These are phyloP conservation scores for Zangia roseola DNA, from an alignment of 768 basidiomycete genomes.

Conservation along the genomic window DNA sequence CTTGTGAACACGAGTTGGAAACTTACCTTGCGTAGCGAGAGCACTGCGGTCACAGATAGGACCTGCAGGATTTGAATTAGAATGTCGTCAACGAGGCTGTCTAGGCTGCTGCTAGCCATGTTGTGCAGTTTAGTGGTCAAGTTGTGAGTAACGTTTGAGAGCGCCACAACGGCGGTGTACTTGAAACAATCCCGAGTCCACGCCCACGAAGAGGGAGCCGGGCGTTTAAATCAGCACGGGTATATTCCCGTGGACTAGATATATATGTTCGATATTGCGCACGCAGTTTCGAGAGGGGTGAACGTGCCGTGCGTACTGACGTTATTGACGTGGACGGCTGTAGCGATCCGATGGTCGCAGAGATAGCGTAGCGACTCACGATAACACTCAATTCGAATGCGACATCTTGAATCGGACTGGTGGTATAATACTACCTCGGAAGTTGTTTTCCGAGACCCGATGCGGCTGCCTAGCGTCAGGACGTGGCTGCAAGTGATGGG, in stretches of 20 bases:
- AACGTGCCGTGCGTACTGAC: too few relatives aligned
- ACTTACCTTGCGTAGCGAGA: slow-evolving; percentile 26
- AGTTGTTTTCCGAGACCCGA: not conserved
- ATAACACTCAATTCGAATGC: not conserved
- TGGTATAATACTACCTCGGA: not conserved
- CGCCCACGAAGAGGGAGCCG: not conserved
- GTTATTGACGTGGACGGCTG: too few relatives aligned
- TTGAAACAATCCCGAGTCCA: not conserved
- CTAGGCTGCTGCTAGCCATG: slow-evolving; percentile 13
- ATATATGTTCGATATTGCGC: not conserved
- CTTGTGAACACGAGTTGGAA: not conserved
- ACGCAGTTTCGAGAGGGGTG: not conserved
- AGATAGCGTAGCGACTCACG: too few relatives aligned
- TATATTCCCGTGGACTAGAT: slow-evolving; percentile 1
- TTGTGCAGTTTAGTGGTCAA: not conserved
- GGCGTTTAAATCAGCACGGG: not conserved
- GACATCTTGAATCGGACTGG: not conserved
- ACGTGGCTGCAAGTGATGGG: too few relatives aligned
- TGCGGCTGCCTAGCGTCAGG: not conserved
- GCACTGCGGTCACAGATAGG: slow-evolving; percentile 15
- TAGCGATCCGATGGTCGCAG: not conserved
- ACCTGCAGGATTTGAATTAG: slow-evolving; percentile 19
- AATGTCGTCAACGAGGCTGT: slow-evolving; percentile 28
- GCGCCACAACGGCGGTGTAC: slow-evolving; percentile 1
- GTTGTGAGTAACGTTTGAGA: not conserved